Conservation (phyloP, 1,139 yeast genomes). For the Suhomyces chickasaworum region DNA sequence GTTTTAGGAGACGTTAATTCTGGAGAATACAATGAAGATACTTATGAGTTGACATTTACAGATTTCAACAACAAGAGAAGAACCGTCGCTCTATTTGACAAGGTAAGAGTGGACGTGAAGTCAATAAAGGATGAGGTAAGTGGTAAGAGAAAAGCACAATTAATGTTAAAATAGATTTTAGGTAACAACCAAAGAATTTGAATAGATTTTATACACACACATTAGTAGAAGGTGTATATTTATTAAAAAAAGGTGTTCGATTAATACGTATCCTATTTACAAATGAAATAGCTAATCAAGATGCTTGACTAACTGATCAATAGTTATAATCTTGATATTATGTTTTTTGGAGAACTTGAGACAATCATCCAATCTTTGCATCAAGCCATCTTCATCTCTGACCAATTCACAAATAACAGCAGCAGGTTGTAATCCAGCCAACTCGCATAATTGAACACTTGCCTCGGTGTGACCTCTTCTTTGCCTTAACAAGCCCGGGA, state of each 20-base stretch:
- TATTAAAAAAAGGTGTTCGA: neutral
- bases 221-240: neutral
- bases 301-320: conserved; percentile 65
- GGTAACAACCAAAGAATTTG: neutral
- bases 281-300: conserved; percentile 1
- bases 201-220: neutral
- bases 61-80: conserved; percentile 45
- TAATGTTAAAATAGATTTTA: conserved; percentile 48
- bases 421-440: conserved; percentile 81
- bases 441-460: conserved; percentile 79
- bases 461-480: conserved; percentile 99
- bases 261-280: neutral
- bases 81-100: conserved; percentile 77
- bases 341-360: conserved; percentile 63
- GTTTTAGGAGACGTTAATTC: conserved; percentile 65
- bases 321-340: conserved; percentile 73
- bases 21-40: conserved; percentile 76
- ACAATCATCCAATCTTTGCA: conserved; percentile 95
- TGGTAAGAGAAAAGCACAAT: conserved; percentile 90
- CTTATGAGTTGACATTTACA: conserved; percentile 63
- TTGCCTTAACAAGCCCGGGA: conserved; percentile 73
- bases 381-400: conserved; percentile 87
- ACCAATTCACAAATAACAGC: conserved; percentile 95
- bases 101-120: conserved; percentile 77
- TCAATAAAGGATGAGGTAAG: conserved; percentile 83